Base-by-base conservation (phyloP, 2,329 filamentous ascomycete genomes). In the Penicillium verrucosum region DNA sequence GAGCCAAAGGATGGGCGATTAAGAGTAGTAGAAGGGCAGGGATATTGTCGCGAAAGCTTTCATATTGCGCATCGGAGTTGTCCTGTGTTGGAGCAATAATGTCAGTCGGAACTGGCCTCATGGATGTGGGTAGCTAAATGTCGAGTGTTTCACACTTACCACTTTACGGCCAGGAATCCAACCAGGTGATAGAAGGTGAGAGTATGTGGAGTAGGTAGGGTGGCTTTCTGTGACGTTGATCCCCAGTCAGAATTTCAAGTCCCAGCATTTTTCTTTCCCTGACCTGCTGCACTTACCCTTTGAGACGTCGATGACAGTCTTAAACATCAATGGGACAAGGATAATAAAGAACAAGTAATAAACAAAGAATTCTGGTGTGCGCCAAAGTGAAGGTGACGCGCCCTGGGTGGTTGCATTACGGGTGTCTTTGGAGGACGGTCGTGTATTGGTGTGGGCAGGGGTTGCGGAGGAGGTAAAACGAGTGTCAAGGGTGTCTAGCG, bases 91-190 rank as follows among this genome's bases (percentile, higher is more conserved):
- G 65, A 48, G 68, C 58, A 58, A 53, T 38, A 68, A 58, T 41
- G 59, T 66, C 41, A 66, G 61, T 36, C 18, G 29, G 21, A n/a
- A n/a, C 21, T 41, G 38, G 21, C 18, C 18, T 36, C 27, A 10
- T 21, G 14, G 27, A 27, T 25, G n/a, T 32, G 16, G 32, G 16
- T 21, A 16, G 10, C 9, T 32, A 2, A 11, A 10, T 4, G 48
- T 16, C 21, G n/a, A 27, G 27, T 27, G 16, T 38, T 16, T 5
- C 16, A 64, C 66, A 73, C 85, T 68, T 80, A 91, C 89, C 60
- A 97, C 90, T 81, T 90, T 90, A 57, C 93, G 89, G 27, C 93
- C 93, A 8, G 89, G 89, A 56, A 99, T 89, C 94, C 94, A 99
- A 65, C 94, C 95, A 9, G 86, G 81, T 2, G 85, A 86, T 16